Evolutionary conservation across 176 grass and related monocot genomes (phyloP).

Genomic region (Phragmites australis): DNA sequence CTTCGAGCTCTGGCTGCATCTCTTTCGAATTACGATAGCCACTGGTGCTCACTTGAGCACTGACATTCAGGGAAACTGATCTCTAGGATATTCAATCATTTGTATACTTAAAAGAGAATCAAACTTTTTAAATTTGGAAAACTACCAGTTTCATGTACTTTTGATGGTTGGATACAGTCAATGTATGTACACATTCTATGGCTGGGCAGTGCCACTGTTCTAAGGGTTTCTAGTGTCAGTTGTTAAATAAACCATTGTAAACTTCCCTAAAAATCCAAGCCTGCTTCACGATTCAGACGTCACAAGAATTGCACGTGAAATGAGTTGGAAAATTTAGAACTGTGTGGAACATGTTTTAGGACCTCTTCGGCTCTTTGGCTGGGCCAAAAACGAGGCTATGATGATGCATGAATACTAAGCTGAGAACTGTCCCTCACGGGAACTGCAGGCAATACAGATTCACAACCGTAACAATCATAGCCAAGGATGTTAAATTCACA

Average conservation of each 20-base stretch:
- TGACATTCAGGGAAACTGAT: not conserved
- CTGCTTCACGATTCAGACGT: too few species aligned
- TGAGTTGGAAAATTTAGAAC: too few species aligned
- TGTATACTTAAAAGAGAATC: not conserved
- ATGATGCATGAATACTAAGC: not conserved
- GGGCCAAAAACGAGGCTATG: too few species aligned
- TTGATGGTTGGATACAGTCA: not conserved
- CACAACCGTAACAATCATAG: not conserved
- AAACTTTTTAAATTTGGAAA: conserved; percentile 7
- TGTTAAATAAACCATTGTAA: not conserved
- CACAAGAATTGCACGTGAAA: too few species aligned
- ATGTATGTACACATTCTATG: conserved; percentile 7
- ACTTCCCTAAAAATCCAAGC: not conserved
- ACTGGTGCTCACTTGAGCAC: not conserved
- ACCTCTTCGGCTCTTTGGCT: too few species aligned
- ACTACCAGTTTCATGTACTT: not conserved
- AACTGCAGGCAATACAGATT: conserved; percentile 11
- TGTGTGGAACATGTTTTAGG: too few species aligned
- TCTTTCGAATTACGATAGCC: not conserved
- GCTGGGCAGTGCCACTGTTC: not conserved
- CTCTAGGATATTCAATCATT: not conserved
- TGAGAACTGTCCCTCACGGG: not conserved
- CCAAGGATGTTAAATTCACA: not conserved
- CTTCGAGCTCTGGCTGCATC: not conserved
- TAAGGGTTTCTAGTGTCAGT: not conserved